phyloP scores from a whole-genome alignment of 345 rosid genomes.

The Iberis pinnata region DNA sequence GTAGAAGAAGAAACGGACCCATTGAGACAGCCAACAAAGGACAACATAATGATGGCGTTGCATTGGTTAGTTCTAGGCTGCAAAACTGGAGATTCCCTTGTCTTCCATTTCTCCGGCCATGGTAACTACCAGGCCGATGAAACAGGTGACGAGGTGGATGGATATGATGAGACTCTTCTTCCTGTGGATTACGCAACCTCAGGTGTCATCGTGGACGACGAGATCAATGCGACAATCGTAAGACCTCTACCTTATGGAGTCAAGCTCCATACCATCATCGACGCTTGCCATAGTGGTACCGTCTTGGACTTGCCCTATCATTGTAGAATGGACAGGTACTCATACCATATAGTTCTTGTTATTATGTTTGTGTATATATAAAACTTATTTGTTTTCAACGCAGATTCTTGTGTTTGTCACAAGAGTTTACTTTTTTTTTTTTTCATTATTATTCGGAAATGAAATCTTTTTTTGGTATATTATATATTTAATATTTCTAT shows the following conservation, averaged over 20 bases:
- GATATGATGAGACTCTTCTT: slow-evolving; percentile 83
- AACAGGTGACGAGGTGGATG: slow-evolving; percentile 72
- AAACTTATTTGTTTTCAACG: neutral
- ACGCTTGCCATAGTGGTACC: slow-evolving; percentile 93
- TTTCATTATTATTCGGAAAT: too few relatives aligned
- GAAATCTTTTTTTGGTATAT: too few relatives aligned
- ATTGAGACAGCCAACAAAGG: slow-evolving; percentile 50
- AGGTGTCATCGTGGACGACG: slow-evolving; percentile 84
- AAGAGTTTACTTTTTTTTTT: too few relatives aligned
- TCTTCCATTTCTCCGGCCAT: slow-evolving; percentile 88
- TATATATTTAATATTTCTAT: too few relatives aligned
- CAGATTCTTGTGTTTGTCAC: neutral
- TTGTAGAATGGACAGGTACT: slow-evolving; percentile 78
- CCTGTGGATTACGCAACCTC: slow-evolving; percentile 57
- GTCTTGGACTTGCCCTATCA: slow-evolving; percentile 72
- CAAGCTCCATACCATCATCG: slow-evolving; percentile 81
- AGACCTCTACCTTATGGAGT: slow-evolving; percentile 78
- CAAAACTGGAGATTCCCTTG: slow-evolving; percentile 72
- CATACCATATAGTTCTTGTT: neutral
- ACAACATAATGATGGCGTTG: slow-evolving; percentile 66
- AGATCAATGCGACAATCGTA: slow-evolving; percentile 71
- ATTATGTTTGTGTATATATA: neutral
- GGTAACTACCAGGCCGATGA: slow-evolving; percentile 63
- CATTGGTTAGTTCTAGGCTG: slow-evolving; percentile 67
- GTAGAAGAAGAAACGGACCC: slow-evolving; percentile 81